These are phyloP conservation scores for Kuraishia borneana DNA, from an alignment of 805 yeast species.

Conservation along the genomic window DNA sequence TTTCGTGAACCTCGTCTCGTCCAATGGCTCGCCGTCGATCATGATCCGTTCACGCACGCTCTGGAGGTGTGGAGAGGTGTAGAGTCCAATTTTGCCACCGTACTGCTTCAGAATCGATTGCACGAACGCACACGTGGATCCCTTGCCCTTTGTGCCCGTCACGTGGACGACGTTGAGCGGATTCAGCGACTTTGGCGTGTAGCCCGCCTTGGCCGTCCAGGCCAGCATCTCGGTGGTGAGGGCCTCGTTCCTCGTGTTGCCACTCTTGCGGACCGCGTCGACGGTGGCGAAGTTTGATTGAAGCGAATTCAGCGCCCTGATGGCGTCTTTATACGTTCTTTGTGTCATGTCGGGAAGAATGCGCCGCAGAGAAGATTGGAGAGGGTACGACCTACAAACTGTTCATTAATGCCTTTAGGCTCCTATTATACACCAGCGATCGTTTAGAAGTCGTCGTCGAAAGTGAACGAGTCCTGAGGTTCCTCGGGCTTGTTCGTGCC, in stretches of 20 bases:
- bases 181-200: conserved; percentile 56
- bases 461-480: conserved; percentile 44
- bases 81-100: conserved; percentile 71
- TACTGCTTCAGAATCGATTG: conserved; percentile 71
- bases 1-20: conserved; percentile 68
- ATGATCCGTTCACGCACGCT: conserved; percentile 87
- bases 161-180: conserved; percentile 75
- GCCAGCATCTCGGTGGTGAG: conserved; percentile 81
- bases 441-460: conserved; percentile 85
- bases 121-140: conserved; percentile 93
- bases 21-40: conserved; percentile 77
- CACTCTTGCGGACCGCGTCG: conserved; percentile 69
- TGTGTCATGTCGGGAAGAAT: too few relatives aligned
- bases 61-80: conserved; percentile 92
- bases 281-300: conserved; percentile 89
- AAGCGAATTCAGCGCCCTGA: conserved; percentile 68
- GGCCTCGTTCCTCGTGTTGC: conserved; percentile 50
- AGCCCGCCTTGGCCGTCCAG: conserved; percentile 66
- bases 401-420: too few relatives aligned
- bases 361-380: too few relatives aligned
- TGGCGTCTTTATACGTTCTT: conserved; percentile 53
- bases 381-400: too few relatives aligned
- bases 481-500: conserved; percentile 34
- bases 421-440: too few relatives aligned
- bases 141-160: conserved; percentile 98